A percentile compares a stretch with the other conserved stretches of the same genome.
phyloP scores from a whole-genome alignment of 805 yeast species.

The Maudiozyma barnettii region DNA sequence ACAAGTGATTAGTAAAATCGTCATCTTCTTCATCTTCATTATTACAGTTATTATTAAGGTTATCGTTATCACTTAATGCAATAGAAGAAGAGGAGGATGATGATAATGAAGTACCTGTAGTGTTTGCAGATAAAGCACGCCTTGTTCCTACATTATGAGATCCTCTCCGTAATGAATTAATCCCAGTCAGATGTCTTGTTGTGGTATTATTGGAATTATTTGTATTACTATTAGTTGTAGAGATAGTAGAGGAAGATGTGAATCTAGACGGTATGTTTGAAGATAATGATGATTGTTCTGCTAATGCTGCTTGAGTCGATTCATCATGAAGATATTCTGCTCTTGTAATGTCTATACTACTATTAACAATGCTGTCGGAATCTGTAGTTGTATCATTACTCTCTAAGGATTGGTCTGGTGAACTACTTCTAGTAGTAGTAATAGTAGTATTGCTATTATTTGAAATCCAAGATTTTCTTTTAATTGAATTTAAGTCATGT shows the following conservation, averaged over 20 bases:
- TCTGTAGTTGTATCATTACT: slow-evolving; percentile 3
- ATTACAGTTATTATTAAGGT: neutral
- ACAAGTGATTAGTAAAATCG: slow-evolving; percentile 35
- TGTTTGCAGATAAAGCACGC: neutral
- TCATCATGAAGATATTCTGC: slow-evolving; percentile 21
- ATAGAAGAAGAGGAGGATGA: neutral
- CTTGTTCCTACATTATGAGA: slow-evolving; percentile 5
- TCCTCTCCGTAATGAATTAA: slow-evolving; percentile 18
- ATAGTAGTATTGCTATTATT: neutral
- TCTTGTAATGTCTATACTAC: slow-evolving; percentile 19
- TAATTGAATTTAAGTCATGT: neutral
- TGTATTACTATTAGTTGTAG: neutral
- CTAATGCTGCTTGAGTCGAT: neutral
- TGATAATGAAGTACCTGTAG: no score
- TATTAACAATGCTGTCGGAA: slow-evolving; percentile 13
- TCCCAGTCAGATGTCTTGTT: slow-evolving; percentile 18
- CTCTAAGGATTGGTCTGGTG: neutral
- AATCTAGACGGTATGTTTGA: neutral
- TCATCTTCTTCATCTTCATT: slow-evolving; percentile 2
- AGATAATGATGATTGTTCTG: slow-evolving; percentile 1
- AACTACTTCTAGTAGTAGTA: neutral
- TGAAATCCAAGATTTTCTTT: slow-evolving; percentile 13
- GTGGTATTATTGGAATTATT: neutral
- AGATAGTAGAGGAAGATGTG: neutral
- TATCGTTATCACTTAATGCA: neutral